phyloP scores from a whole-genome alignment of 495 filamentous ascomycete genomes.

The Neurospora sp. region DNA sequence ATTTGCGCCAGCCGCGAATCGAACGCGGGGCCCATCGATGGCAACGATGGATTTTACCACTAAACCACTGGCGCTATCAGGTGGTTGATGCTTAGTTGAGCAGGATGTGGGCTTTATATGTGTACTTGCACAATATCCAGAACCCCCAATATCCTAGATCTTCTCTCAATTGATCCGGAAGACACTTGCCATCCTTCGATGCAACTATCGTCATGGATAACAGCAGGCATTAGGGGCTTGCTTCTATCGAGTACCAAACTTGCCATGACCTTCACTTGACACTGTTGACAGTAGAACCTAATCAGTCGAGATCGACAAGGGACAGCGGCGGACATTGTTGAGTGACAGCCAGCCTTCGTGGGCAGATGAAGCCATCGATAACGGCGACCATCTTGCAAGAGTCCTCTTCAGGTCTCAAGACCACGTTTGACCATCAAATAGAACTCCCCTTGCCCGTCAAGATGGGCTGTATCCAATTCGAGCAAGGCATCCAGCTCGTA shows the following conservation, averaged over 20 bases:
- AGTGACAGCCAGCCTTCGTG: background rate
- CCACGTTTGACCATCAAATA: background rate
- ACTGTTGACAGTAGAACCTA: background rate
- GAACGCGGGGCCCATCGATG: background rate
- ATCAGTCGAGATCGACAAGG: background rate
- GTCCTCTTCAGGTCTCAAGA: background rate
- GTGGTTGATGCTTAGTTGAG: rapidly evolving
- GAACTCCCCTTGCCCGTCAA: background rate
- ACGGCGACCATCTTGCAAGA: background rate
- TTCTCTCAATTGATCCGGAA: background rate
- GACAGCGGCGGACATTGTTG: background rate
- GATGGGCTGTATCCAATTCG: background rate
- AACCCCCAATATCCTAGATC: background rate
- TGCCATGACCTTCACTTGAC: background rate
- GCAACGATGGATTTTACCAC: background rate
- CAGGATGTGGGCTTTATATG: background rate
- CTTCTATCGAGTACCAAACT: background rate
- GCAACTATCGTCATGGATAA: background rate
- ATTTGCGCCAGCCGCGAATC: background rate
- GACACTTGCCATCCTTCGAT: background rate
- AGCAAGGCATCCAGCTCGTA: background rate
- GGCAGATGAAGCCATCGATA: background rate
- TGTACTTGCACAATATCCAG: background rate
- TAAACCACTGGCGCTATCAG: background rate
- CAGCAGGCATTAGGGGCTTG: background rate